Conservation (phyloP, 768 basidiomycete species). For the Naganishia randhawae region DNA sequence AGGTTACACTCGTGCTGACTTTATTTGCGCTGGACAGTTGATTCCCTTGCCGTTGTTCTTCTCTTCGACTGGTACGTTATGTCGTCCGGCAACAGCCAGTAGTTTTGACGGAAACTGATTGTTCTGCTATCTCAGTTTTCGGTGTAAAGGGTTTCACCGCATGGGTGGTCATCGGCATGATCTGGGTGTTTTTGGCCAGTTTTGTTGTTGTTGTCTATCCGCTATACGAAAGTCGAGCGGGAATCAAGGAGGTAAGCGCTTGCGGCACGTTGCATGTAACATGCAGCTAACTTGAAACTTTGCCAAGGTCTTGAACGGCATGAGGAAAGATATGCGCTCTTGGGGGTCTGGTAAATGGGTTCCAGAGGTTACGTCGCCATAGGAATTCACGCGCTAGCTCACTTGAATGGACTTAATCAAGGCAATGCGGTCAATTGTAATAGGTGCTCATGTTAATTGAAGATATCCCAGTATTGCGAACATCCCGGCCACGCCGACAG, state of each 20-base stretch:
- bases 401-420: no score
- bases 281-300: background rate
- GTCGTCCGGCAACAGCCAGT: slow-evolving; percentile 26
- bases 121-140: slow-evolving; percentile 31
- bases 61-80: slow-evolving; percentile 57
- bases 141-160: slow-evolving; percentile 49
- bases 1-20: slow-evolving; percentile 12
- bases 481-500: background rate
- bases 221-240: slow-evolving; percentile 73
- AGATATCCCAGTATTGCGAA: background rate
- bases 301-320: slow-evolving; percentile 1
- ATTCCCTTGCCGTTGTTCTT: slow-evolving; percentile 86
- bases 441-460: background rate
- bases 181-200: slow-evolving; percentile 76
- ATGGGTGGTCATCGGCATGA: slow-evolving; percentile 77
- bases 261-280: no score
- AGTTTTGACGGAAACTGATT: background rate
- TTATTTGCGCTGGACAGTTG: slow-evolving; percentile 56
- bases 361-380: background rate
- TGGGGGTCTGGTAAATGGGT: slow-evolving; percentile 21
- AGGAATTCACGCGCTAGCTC: background rate
- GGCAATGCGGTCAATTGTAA: background rate
- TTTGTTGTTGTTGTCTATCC: slow-evolving; percentile 78
- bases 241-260: slow-evolving; percentile 59
- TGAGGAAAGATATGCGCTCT: slow-evolving; percentile 14